Base-by-base conservation (phyloP, 2,329 filamentous ascomycete species). In the Talaromyces sp. region DNA sequence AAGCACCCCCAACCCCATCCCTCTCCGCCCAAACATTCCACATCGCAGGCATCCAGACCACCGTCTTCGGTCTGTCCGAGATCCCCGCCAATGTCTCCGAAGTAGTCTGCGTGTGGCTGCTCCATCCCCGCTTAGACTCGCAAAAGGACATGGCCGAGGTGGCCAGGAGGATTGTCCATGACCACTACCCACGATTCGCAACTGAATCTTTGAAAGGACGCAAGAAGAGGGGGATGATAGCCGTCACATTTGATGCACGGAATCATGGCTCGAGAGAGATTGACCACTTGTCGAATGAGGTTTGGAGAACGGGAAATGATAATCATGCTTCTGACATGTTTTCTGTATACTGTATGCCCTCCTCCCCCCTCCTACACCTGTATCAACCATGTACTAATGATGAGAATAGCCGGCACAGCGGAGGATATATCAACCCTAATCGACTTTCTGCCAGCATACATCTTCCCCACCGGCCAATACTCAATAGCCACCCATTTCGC, bases 251-350 rank as follows among this genome's bases (percentile, higher is more conserved):
- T 77, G 95, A 98, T 79, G 93, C 97, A 81, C 86, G 94, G 54
- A 98, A 98, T 77, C 95, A 98, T 78, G 95, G 95, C 29, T 84
- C 86, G 2, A 83, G 95, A 63, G 78, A 88, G 66, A 86, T 94
- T 1, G 84, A 89, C 71, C 79, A 85, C 7, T 70, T 83, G 19
- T 88, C 90, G 29, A 98, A 97, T 75, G 83, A 89, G 70, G 84
- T 89, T 3, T 98, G 93, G 94, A 85, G 86, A 51, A 79, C 86
- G 43, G 93, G 92, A 34, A 97, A 97, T 74, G 81, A 84, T 7
- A 86, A 83, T 6, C 95, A 98, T 80, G 94, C 93, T 0, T 88
- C 92, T 74, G 95, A 99, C 77, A 97, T 99, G 93, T 93, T 95
- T 75, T 88, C 86, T 34, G 86, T 88, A 67, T 89, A 93, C 67